Evolutionary conservation across 306 rosid genomes (phyloP), one percentile per base, ranked within the genome.

Genomic region (Hylodesmum podocarpum): DNA sequence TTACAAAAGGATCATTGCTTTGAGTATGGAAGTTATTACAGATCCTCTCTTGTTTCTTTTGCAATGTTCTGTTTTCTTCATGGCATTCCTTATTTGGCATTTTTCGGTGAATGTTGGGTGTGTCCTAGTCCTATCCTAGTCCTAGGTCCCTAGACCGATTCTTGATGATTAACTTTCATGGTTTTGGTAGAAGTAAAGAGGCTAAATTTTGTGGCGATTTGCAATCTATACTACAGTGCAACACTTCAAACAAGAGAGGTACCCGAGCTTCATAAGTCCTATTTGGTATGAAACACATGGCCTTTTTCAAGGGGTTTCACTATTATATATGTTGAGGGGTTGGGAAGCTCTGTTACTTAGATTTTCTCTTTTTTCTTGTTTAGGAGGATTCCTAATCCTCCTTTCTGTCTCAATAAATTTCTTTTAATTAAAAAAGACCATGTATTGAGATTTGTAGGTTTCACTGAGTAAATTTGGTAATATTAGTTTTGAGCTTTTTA

Each of bases 161-260:
- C 73, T 31, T 19, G 47, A 18, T 69, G 74, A 50, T 18, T 50
- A 3, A 6, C 63, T 49, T 70, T 18, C 28, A 33, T 34, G 12
- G 33, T 50, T 21, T 19, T 34, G 76, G 64, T 34, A 51, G 33
- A 49, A 70, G 49, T 31, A 12, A 16, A 34, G 64, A 51, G 28
- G 65, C 65, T 51, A 71, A 21, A 4, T 49, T 71, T 51, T 71
- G 21, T 71, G 64, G 64, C 33, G 33, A 70, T 49, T 54, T 49
- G 75, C 46, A 49, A 33, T 49, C 47, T 22, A 29, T 16, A 51
- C 29, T 51, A 51, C 58, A 51, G 19, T 51, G 29, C 13, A 21
- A 51, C 58, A 21, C 29, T 21, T 51, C 58, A 51, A 51, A 51
- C 58, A 51, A 41, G 37, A 33, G 37, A 33, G 37, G 6, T 33